Base-by-base conservation (phyloP, 2,329 filamentous ascomycete genomes). In the Hypoxylon sp. region DNA sequence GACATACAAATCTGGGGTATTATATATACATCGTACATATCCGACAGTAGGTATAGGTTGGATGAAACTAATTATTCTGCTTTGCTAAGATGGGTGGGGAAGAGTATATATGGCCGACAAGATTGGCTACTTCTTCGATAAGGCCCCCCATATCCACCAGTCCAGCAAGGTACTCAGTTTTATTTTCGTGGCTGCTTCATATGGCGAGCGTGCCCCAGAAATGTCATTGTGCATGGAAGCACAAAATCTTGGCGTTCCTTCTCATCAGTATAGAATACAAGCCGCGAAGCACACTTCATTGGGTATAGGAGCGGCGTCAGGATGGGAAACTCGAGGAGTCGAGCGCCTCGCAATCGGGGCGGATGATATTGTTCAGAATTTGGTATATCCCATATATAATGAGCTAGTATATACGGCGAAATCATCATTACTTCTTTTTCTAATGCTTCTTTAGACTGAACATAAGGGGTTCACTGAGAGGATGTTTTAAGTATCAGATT, bases 161-260 rank as follows among this genome's bases (percentile, higher is more conserved):
- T 23, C 60, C 63, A 62, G 23, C 67, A 64, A 64, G 67, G 67
- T 64, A 7, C 53, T 69, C 51, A 43, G 0, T 43, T 43, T 21
- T 43, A n/a, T 46, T 60, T 58, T 59, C 34, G 11, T 21, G 41
- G 17, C 38, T 5, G 30, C 48, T 23, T 53, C n/a, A 38, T n/a
- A 17, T 7, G 28, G 10, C 38, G 25, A 48, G 56, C 36, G 23
- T 11, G 14, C 36, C 36, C 19, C 30, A 19, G 30, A 23, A 32
- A 34, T 50, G 36, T 32, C 17, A 30, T 53, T 34, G 7, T 62
- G 64, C 60, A 52, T 41, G 41, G 7, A 36, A 50, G 41, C 36
- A 53, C 30, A 57, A 32, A 14, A 51, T 21, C 25, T 67, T 36
- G 36, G 30, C 13, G 34, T 14, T 14, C 25, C 17, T 52, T 28